Base-by-base conservation (phyloP, 2,329 filamentous ascomycete species). In the Penicillium sp. region DNA sequence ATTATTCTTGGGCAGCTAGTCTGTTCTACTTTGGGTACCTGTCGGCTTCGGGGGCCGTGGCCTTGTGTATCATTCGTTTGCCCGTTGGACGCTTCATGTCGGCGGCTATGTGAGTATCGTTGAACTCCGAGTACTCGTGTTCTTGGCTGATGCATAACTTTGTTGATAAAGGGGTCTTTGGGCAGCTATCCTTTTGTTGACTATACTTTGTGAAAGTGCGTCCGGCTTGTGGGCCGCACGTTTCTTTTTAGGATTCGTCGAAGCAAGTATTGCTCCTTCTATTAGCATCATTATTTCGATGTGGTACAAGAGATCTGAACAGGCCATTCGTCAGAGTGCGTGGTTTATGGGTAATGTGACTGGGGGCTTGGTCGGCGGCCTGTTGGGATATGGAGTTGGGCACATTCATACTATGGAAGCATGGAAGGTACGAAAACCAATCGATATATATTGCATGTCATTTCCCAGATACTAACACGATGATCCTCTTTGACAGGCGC, bases 261-360 rank as follows among this genome's bases (percentile, higher is more conserved):
- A 61, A 23, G 43, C 43, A 12, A 41, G 41, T 17, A 41, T 59
- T 13, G 23, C 42, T 17, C 56, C 56, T 39, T 49, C 64, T 2
- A 67, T 67, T 43, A 59, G 52, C 10, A 56, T 69, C 46, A 67
- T 69, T 41, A 68, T 64, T 7, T 59, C 55, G 26, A 58, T 66
- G 20, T 69, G 66, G 66, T 69, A 69, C 50, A 60, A 62, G 23
- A 57, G 59, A 48, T 69, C 72, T 30, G 82, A 86, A 60, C 83
- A 86, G 64, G 80, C 82, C 0, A 68, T 82, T 23, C 74, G 84
- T 0, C 76, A 84, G 5, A 80, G 80, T 0, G 76, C 78, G 30
- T 86, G 83, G 83, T 86, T 5, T 77, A 79, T 47, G 82, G 80
- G 45, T 18, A 83, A 45, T 24, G 17, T 10, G 17, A 10, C 10